phyloP scores from a whole-genome alignment of 441 rosid genomes.

The Gossypium trilobum region DNA sequence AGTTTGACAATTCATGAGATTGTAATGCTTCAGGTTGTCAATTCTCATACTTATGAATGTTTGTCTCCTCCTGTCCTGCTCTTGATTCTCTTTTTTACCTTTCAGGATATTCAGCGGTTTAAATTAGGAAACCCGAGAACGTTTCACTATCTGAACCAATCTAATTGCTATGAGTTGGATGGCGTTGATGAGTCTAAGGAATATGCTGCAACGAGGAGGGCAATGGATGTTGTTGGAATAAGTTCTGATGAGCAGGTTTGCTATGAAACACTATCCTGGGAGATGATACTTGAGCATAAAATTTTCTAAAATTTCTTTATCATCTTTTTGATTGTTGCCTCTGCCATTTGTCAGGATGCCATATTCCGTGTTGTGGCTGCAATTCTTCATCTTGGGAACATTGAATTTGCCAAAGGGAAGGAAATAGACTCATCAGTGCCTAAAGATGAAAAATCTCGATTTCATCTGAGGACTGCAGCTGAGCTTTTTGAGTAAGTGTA shows the following conservation, averaged over 20 bases:
- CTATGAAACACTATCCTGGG: constrained; percentile 14
- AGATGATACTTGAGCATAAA: constrained; percentile 8
- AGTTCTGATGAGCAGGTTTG: constrained; percentile 83
- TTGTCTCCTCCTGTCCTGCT: constrained; percentile 1
- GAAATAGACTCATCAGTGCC: constrained; percentile 83
- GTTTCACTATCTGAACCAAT: constrained; percentile 88
- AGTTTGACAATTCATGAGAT: background rate
- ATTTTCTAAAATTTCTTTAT: constrained; percentile 1
- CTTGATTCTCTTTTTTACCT: constrained; percentile 8
- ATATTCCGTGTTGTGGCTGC: constrained; percentile 90
- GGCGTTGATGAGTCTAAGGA: constrained; percentile 80
- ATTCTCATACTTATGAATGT: constrained; percentile 7
- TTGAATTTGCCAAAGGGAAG: constrained; percentile 81
- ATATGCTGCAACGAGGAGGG: constrained; percentile 68
- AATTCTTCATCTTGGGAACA: constrained; percentile 88
- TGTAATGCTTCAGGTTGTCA: constrained; percentile 6
- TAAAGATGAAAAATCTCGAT: constrained; percentile 77
- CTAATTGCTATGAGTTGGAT: constrained; percentile 76
- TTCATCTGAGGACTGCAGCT: constrained; percentile 78
- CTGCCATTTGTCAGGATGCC: constrained; percentile 48
- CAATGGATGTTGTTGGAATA: constrained; percentile 93
- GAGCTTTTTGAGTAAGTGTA: constrained; percentile 67
- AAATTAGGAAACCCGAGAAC: constrained; percentile 69
- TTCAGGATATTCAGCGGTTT: constrained; percentile 63
- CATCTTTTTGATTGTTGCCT: constrained; percentile 13